Conservation (phyloP, 805 yeast genomes). For the Pichia cabralensis region DNA sequence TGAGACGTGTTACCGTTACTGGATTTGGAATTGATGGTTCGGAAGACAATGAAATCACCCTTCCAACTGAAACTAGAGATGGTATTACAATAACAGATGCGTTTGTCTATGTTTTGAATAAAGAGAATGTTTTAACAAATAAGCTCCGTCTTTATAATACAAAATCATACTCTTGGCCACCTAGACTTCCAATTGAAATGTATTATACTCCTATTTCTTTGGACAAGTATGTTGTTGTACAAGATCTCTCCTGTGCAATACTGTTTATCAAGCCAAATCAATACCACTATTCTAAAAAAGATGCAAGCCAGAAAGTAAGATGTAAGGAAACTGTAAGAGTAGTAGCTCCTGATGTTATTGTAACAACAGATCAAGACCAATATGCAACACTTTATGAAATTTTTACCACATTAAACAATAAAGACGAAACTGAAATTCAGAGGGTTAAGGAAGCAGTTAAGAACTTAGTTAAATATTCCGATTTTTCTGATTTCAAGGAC, state of each 20-base stretch:
- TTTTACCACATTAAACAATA: constrained; percentile 32
- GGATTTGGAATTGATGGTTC: constrained; percentile 29
- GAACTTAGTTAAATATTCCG: constrained; percentile 21
- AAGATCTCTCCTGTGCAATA: constrained; percentile 42
- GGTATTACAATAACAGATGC: constrained; percentile 49
- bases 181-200: constrained; percentile 54
- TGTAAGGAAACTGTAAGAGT: constrained; percentile 15
- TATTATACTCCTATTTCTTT: constrained; percentile 40
- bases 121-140: constrained; percentile 25
- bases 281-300: constrained; percentile 31
- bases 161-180: constrained; percentile 44
- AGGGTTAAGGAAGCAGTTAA: constrained; percentile 31
- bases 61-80: constrained; percentile 43
- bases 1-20: constrained; percentile 37
- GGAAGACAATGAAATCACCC: constrained; percentile 27
- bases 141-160: constrained; percentile 26
- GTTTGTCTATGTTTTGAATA: constrained; percentile 42
- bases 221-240: constrained; percentile 36
- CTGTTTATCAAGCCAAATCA: constrained; percentile 42
- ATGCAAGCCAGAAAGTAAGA: constrained; percentile 3
- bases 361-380: constrained; percentile 48
- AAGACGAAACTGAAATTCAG: constrained; percentile 27
- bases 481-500: constrained; percentile 17
- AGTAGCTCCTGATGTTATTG: constrained; percentile 35
- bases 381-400: constrained; percentile 44